These are phyloP conservation scores for Wallacemonas sp. DNA, from an alignment of 208 protist species.

Conservation along the genomic window DNA sequence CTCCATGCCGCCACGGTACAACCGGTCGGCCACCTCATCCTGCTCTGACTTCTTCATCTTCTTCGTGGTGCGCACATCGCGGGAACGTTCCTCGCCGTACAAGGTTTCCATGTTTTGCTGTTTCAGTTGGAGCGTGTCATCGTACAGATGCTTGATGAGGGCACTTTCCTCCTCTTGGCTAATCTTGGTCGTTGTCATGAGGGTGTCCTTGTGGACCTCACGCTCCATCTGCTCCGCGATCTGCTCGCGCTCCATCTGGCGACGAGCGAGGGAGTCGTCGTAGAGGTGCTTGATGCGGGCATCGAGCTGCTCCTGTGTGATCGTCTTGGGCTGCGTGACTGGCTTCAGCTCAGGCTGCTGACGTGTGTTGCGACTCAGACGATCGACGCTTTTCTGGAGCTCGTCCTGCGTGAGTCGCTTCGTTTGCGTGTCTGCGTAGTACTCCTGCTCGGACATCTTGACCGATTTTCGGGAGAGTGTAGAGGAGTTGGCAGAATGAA, in stretches of 20 bases:
- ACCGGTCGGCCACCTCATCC: constrained; percentile 33
- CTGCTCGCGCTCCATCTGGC: constrained; percentile 41
- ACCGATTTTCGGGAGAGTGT: too few relatives aligned
- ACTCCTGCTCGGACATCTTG: constrained; percentile 1
- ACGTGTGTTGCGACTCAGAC: constrained; percentile 41
- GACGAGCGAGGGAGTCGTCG: constrained; percentile 74
- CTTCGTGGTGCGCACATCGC: constrained; percentile 31
- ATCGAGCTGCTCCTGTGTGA: constrained; percentile 54
- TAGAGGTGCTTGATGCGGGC: constrained; percentile 79
- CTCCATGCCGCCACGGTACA: constrained; percentile 81
- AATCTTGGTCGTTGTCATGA: constrained; percentile 30
- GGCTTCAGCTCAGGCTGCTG: constrained; percentile 46
- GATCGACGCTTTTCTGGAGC: constrained; percentile 70
- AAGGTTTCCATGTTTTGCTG: constrained; percentile 50
- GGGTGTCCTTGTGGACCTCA: constrained; percentile 44
- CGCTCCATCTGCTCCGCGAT: constrained; percentile 49
- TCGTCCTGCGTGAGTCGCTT: constrained; percentile 58
- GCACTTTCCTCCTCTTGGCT: constrained; percentile 38
- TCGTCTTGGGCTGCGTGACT: constrained; percentile 32
- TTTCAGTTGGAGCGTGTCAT: constrained; percentile 58
- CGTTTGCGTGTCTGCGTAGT: constrained; percentile 12
- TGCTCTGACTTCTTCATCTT: constrained; percentile 45
- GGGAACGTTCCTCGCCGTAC: constrained; percentile 35
- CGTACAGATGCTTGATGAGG: constrained; percentile 71
- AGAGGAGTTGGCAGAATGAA: too few relatives aligned